phyloP scores from a whole-genome alignment of 2,329 filamentous ascomycete genomes.

The Trichoderma atroviride region DNA sequence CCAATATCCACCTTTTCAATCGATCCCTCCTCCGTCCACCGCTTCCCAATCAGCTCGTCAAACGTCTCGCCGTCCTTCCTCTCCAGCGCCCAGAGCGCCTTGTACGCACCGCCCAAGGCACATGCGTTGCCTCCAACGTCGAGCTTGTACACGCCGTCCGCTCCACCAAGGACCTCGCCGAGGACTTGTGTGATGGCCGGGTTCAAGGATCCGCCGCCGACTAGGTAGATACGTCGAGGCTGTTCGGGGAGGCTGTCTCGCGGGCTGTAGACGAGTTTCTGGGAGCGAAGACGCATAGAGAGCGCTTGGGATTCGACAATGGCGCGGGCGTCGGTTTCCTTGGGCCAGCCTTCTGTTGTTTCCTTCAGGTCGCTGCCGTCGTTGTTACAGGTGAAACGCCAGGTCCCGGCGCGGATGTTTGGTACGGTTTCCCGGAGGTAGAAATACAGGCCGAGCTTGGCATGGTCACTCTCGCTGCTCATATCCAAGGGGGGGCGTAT shows the following conservation, averaged over 20 bases:
- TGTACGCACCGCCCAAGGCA: constrained; percentile 90
- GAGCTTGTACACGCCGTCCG: constrained; percentile 88
- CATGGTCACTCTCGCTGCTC: constrained; percentile 54
- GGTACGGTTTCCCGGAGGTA: constrained; percentile 94
- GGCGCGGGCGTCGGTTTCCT: constrained; percentile 73
- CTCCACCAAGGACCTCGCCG: constrained; percentile 84
- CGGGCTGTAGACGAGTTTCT: constrained; percentile 68
- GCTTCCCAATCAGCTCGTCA: constrained; percentile 78
- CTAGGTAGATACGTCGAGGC: constrained; percentile 87
- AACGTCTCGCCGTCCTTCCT: constrained; percentile 71
- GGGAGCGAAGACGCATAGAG: constrained; percentile 83
- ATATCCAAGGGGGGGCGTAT: constrained; percentile 71
- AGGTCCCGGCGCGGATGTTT: constrained; percentile 82
- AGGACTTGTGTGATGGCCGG: constrained; percentile 82
- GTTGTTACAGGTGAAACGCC: constrained; percentile 71
- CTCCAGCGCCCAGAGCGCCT: constrained; percentile 91
- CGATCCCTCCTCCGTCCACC: constrained; percentile 85
- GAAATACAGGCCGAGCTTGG: constrained; percentile 92
- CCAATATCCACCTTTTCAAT: constrained; percentile 82
- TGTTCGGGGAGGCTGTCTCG: constrained; percentile 69
- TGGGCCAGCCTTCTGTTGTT: constrained; percentile 42
- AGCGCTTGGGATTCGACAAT: constrained; percentile 97
- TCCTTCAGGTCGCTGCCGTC: constrained; percentile 56
- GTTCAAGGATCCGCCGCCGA: constrained; percentile 89
- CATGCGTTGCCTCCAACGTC: constrained; percentile 96